Evolutionary conservation across 768 basidiomycete species (phyloP).

Genomic region (Lanmaoa rubissima): DNA sequence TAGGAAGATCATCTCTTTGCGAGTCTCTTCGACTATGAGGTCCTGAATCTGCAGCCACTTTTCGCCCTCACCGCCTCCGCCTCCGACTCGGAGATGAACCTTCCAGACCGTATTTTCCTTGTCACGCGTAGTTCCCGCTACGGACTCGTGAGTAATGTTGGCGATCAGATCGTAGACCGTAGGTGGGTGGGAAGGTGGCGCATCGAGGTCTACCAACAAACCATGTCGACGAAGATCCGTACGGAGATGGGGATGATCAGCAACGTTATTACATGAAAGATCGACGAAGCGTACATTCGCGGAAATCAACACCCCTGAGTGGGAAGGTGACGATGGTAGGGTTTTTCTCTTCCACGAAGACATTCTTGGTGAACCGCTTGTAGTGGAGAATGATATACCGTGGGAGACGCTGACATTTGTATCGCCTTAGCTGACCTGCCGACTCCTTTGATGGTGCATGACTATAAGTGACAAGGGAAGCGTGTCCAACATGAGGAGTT

Average conservation of each 20-base stretch:
- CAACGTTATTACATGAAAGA: constrained; percentile 21
- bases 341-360: constrained; percentile 97
- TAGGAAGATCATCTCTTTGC: constrained; percentile 96
- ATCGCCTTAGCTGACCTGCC: constrained; percentile 78
- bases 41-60: constrained; percentile 98
- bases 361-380: constrained; percentile 96
- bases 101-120: constrained; percentile 94
- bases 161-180: constrained; percentile 92
- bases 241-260: constrained; percentile 22
- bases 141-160: constrained; percentile 93
- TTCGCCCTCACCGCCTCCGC: constrained; percentile 77
- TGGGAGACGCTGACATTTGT: constrained; percentile 86
- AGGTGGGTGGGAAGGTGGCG: constrained; percentile 53
- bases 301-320: constrained; percentile 86
- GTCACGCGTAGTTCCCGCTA: constrained; percentile 92
- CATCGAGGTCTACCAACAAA: constrained; percentile 68
- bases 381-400: constrained; percentile 92
- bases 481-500: constrained; percentile 27
- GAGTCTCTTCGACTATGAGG: constrained; percentile 92
- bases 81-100: constrained; percentile 74
- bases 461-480: constrained; percentile 11
- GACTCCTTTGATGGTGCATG: constrained; percentile 60
- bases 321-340: constrained; percentile 99
- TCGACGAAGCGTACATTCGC: constrained; percentile 67
- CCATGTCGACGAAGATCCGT: constrained; percentile 23